Evolutionary conservation across 345 rosid species (phyloP), one percentile per base, ranked within the genome.

Genomic region (Xanthoceras sorbifolium): DNA sequence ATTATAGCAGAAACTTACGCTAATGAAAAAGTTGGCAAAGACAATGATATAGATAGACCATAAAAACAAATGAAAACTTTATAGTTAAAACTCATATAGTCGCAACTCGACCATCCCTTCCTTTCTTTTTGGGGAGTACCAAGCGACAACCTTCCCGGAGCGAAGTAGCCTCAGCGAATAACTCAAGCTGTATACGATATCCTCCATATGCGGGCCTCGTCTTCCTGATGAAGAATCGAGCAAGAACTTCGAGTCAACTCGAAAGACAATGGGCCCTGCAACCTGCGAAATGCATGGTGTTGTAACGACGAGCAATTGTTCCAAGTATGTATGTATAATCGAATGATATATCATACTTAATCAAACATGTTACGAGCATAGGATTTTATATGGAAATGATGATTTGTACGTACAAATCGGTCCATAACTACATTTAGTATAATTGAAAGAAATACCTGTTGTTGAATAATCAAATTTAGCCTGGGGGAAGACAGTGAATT

Each of bases 41-140:
- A n/a, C n/a, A 14, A 15, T 12, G 0, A 18, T 22, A 36, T 6
- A 0, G 14, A 10, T 22, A 38, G 28, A 22, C 52, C 4, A 10
- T 5, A 52, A 23, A 5, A 4, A 20, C 26, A 17, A 26, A 60
- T 7, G 17, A 26, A 40, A 64, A 40, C 44, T 31, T 0, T 0
- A 1, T 54, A 73, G 59, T 77, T 79, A 92, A 76, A 93, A 91
- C 85, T 93, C 98, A 20, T 77, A 90, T 66, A 94, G 36, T 70
- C 92, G 89, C 63, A 94, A 78, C 83, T 94, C 98, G 25, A 94
- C 25, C 98, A 93, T 94, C 62, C 97, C 93, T 80, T 94, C 98
- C 77, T 88, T 90, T 74, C 97, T 83, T 75, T 87, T 94, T 7
- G 95, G 93, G 55, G 97, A 94, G 78, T 91, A 93, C 97, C 98